These are phyloP conservation scores for Pseudopyricularia cyperi DNA, from an alignment of 2,329 filamentous ascomycete genomes.

Conservation along the genomic window DNA sequence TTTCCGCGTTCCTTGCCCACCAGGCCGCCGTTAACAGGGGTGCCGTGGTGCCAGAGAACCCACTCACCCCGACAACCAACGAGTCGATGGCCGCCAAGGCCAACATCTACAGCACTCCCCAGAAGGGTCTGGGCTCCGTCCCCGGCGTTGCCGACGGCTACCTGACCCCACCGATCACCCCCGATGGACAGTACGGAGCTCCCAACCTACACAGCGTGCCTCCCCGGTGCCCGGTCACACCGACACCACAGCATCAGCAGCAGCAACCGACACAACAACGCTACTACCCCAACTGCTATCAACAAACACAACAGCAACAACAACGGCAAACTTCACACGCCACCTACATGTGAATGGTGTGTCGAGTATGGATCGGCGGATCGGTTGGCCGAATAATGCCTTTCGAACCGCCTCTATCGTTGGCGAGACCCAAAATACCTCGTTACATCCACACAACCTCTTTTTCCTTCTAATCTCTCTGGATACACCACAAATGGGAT, in stretches of 20 bases:
- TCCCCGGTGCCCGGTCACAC: conserved; percentile 48
- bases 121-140: conserved; percentile 56
- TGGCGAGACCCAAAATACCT: conserved; percentile 1
- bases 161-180: conserved; percentile 75
- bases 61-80: conserved; percentile 44
- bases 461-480: conserved; percentile 7
- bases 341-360: conserved; percentile 21
- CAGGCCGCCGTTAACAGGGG: conserved; percentile 40
- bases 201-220: conserved; percentile 32
- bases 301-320: not conserved
- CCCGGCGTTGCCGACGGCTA: conserved; percentile 58
- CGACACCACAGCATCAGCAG: conserved; percentile 33
- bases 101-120: conserved; percentile 63
- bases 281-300: not conserved
- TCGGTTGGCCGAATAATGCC: not conserved
- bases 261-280: conserved; percentile 21
- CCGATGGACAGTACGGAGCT: conserved; percentile 47
- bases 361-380: not conserved
- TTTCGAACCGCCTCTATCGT: not conserved
- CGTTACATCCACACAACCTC: conserved; percentile 3
- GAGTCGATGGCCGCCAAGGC: conserved; percentile 35
- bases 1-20: conserved; percentile 45
- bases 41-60: conserved; percentile 16
- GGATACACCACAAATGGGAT: conserved; percentile 9
- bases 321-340: conserved; percentile 28